These are phyloP conservation scores for Xylaria hypoxylon DNA, from an alignment of 2,329 filamentous ascomycete genomes.

Conservation along the genomic window DNA sequence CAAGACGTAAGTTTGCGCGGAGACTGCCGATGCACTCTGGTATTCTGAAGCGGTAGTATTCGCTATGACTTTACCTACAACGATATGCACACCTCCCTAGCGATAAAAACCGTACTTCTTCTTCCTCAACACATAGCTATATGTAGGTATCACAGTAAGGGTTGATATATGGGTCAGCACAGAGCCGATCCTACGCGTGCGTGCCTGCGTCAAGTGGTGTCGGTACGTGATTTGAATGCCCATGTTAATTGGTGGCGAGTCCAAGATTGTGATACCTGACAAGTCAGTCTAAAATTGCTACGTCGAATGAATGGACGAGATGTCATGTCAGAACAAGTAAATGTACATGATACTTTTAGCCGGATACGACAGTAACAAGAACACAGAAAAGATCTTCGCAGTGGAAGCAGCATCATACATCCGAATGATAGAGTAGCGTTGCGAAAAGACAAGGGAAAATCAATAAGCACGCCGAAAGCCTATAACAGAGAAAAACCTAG, in stretches of 20 bases:
- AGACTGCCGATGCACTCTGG: not conserved
- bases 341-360: not conserved
- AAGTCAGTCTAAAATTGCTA: slow-evolving; percentile 8
- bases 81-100: not conserved
- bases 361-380: not conserved
- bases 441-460: not conserved
- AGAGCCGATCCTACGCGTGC: slow-evolving; percentile 4
- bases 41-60: not conserved
- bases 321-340: not conserved
- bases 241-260: not conserved
- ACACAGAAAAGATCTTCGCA: not conserved
- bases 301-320: not conserved
- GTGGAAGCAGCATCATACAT: not conserved
- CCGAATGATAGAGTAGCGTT: not conserved
- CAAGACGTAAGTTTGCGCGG: not conserved
- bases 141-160: not conserved
- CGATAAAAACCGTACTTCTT: not conserved
- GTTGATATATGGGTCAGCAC: slow-evolving; percentile 1
- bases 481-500: not conserved
- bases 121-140: too few species aligned
- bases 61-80: not conserved
- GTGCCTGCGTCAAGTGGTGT: not conserved
- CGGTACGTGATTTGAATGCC: not conserved
- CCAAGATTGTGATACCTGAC: slow-evolving; percentile 23
- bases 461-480: not conserved